These are phyloP conservation scores for Fusarium pseudonygamai DNA, from an alignment of 2,329 filamentous ascomycete species.

Conservation along the genomic window DNA sequence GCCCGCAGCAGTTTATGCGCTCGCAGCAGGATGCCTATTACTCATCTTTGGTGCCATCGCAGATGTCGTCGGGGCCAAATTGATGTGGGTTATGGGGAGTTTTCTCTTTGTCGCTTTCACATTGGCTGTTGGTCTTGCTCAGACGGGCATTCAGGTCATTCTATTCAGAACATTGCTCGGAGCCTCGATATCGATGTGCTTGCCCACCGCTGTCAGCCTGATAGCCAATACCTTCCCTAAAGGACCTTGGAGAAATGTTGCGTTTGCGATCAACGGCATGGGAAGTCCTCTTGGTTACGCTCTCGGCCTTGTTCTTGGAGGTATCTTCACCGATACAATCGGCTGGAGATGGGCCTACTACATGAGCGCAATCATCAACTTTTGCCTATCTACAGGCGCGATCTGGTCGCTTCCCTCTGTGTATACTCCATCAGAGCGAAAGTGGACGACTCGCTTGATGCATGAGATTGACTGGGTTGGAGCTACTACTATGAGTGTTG, in stretches of 20 bases:
- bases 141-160: slow-evolving; percentile 51
- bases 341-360: slow-evolving; percentile 60
- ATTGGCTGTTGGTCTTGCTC: slow-evolving; percentile 46
- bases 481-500: slow-evolving; percentile 54
- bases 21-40: slow-evolving; percentile 36
- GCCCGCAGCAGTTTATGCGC: slow-evolving; percentile 36
- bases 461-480: slow-evolving; percentile 65
- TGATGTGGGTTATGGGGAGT: slow-evolving; percentile 48
- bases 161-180: slow-evolving; percentile 49
- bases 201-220: slow-evolving; percentile 50
- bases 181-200: slow-evolving; percentile 50
- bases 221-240: slow-evolving; percentile 51
- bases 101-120: slow-evolving; percentile 48
- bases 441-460: slow-evolving; percentile 42
- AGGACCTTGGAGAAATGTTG: slow-evolving; percentile 51
- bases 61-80: slow-evolving; percentile 49
- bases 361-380: slow-evolving; percentile 49
- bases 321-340: slow-evolving; percentile 57
- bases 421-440: slow-evolving; percentile 32
- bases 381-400: slow-evolving; percentile 48
- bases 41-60: slow-evolving; percentile 51
- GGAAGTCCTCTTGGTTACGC: slow-evolving; percentile 59
- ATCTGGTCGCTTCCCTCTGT: slow-evolving; percentile 50
- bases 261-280: slow-evolving; percentile 56
- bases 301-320: slow-evolving; percentile 59